Conservation (phyloP, 495 filamentous ascomycete genomes). For the Aspergillus egyptiacus region DNA sequence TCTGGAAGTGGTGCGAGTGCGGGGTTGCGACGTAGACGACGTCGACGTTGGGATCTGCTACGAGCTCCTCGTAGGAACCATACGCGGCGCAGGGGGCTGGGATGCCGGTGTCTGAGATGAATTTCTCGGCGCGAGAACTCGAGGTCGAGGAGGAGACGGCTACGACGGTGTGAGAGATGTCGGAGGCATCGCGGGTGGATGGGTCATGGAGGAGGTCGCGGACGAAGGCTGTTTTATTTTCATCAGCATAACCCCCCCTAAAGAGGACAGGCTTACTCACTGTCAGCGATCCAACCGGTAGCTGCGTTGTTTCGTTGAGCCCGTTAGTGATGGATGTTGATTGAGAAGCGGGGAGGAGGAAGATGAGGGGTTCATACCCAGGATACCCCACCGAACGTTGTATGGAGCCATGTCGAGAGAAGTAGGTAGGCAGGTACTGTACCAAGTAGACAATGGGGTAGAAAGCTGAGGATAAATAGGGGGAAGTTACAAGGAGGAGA, state of each 20-base stretch:
- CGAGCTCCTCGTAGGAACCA: conserved; percentile 73
- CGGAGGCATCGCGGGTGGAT: conserved; percentile 59
- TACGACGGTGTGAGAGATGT: conserved; percentile 70
- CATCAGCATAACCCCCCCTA: neutral
- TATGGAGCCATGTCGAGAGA: conserved; percentile 48
- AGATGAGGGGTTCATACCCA: conserved; percentile 42
- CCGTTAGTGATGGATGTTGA: conserved; percentile 11
- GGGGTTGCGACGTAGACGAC: conserved; percentile 92
- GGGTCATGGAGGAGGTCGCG: conserved; percentile 79
- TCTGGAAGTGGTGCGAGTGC: conserved; percentile 93
- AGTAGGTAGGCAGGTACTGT: too few species aligned
- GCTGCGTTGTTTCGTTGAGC: conserved; percentile 35
- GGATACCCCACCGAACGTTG: conserved; percentile 71
- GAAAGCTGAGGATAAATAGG: neutral
- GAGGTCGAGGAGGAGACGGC: conserved; percentile 81
- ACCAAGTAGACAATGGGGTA: too few species aligned
- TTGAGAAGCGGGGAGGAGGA: neutral
- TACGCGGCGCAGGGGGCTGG: conserved; percentile 67
- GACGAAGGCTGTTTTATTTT: conserved; percentile 55
- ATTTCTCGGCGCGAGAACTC: conserved; percentile 57
- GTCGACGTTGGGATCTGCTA: conserved; percentile 70
- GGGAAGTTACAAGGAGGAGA: neutral
- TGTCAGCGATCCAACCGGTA: conserved; percentile 72
- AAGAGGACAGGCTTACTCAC: conserved; percentile 35
- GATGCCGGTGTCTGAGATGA: conserved; percentile 61